phyloP scores from a whole-genome alignment of 2,329 filamentous ascomycete species.

The Sodiomyces alkalinus region DNA sequence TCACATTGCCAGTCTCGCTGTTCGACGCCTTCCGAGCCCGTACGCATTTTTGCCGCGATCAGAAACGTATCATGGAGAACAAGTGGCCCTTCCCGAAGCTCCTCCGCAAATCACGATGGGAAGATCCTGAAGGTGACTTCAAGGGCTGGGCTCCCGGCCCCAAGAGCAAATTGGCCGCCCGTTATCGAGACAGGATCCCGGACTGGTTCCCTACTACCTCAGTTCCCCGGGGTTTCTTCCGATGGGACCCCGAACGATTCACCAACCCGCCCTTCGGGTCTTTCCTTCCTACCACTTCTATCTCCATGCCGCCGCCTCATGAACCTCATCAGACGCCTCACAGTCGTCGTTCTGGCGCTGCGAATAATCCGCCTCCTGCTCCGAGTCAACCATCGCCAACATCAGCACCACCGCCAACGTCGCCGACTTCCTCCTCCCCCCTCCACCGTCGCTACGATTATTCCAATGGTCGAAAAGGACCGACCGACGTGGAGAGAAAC shows the following conservation, averaged over 20 bases:
- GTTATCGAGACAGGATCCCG: conserved; percentile 12
- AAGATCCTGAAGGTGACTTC: conserved; percentile 13
- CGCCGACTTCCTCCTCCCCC: conserved; percentile 3
- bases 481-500: too few relatives aligned
- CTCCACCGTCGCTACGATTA: too few relatives aligned
- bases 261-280: conserved; percentile 6
- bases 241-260: conserved; percentile 14
- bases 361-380: too few relatives aligned
- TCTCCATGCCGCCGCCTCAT: too few relatives aligned
- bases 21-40: conserved; percentile 12
- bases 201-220: conserved; percentile 15
- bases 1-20: conserved; percentile 16
- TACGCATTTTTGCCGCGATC: conserved; percentile 12
- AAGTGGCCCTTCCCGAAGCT: conserved; percentile 16
- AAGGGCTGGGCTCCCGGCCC: conserved; percentile 17
- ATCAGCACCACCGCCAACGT: neutral
- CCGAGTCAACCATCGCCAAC: conserved; percentile 2
- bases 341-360: too few relatives aligned
- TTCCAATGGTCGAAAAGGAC: too few relatives aligned
- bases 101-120: conserved; percentile 12
- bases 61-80: conserved; percentile 10
- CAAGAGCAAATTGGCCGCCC: conserved; percentile 10
- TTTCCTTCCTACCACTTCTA: too few relatives aligned
- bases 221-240: conserved; percentile 14
- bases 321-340: too few relatives aligned